Percentiles rank a stretch among this genome's conserved stretches.
Evolutionary conservation across 768 basidiomycete genomes (phyloP).

Genomic region (Heimioporus sp.): DNA sequence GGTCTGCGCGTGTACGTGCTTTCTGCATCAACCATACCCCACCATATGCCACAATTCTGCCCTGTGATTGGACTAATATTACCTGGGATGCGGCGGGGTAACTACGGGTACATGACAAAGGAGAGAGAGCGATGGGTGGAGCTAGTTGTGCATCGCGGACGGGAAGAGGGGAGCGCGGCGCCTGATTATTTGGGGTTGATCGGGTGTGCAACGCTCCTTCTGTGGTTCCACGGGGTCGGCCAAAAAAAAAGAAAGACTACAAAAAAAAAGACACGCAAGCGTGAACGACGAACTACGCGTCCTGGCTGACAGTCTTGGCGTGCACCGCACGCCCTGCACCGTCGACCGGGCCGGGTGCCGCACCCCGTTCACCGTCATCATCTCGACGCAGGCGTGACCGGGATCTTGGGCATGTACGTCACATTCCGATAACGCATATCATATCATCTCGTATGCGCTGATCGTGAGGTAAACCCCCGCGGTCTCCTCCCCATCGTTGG

Average conservation of each 20-base stretch:
- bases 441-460: conserved; percentile 42
- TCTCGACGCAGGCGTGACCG: conserved; percentile 35
- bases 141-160: no score
- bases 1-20: background rate
- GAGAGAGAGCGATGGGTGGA: no score
- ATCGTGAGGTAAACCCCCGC: conserved; percentile 42
- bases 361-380: conserved; percentile 35
- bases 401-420: conserved; percentile 28
- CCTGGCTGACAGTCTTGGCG: conserved; percentile 23
- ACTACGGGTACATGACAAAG: no score
- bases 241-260: background rate
- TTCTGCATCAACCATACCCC: no score
- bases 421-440: conserved; percentile 33
- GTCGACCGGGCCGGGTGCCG: conserved; percentile 27
- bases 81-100: no score
- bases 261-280: conserved; percentile 6
- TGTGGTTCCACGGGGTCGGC: background rate
- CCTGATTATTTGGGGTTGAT: conserved; percentile 48
- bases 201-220: conserved; percentile 27
- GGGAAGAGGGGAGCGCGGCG: no score
- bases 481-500: conserved; percentile 39
- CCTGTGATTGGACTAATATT: no score
- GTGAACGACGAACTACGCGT: conserved; percentile 39
- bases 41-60: no score
- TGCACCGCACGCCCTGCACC: conserved; percentile 32